phyloP scores from a whole-genome alignment of 495 filamentous ascomycete genomes.

The Bombardia bombarda region DNA sequence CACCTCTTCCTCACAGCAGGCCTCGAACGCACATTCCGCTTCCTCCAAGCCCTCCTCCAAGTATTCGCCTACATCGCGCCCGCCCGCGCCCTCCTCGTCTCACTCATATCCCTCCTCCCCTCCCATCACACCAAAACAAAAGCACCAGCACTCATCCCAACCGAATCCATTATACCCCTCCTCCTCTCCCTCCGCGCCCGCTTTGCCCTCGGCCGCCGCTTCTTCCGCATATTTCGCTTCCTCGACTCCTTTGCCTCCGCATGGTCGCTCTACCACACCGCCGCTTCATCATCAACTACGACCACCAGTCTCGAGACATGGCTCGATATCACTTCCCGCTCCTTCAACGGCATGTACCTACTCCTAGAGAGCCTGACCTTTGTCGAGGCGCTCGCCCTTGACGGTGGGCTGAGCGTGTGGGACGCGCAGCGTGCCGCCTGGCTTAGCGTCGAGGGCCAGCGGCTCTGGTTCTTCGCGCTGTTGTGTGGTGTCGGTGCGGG shows the following conservation, averaged over 20 bases:
- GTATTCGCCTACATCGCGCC: constrained; percentile 8
- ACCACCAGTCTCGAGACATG: constrained; percentile 8
- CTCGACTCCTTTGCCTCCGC: constrained; percentile 50
- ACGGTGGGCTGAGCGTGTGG: constrained; percentile 36
- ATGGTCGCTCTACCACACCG: constrained; percentile 17
- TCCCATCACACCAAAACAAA: not conserved
- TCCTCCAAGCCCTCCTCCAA: constrained; percentile 45
- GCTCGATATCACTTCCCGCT: constrained; percentile 30
- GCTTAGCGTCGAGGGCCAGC: constrained; percentile 46
- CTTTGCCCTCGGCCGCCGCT: constrained; percentile 40
- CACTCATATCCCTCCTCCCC: not conserved
- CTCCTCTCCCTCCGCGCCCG: constrained; percentile 21
- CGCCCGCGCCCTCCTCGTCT: not conserved
- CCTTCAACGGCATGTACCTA: constrained; percentile 41
- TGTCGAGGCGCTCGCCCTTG: constrained; percentile 27
- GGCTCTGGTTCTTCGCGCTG: constrained; percentile 58
- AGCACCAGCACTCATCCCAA: not conserved
- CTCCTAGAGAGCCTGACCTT: constrained; percentile 37
- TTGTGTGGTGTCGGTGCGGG: constrained; percentile 21
- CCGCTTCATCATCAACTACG: not conserved
- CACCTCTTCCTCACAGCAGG: constrained; percentile 30
- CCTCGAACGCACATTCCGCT: constrained; percentile 55
- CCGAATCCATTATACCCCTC: not conserved
- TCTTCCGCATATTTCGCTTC: constrained; percentile 56
- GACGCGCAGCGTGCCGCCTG: constrained; percentile 13